Evolutionary conservation across 106 monocot genomes (phyloP).

Genomic region (Apostasia shenzhenica): DNA sequence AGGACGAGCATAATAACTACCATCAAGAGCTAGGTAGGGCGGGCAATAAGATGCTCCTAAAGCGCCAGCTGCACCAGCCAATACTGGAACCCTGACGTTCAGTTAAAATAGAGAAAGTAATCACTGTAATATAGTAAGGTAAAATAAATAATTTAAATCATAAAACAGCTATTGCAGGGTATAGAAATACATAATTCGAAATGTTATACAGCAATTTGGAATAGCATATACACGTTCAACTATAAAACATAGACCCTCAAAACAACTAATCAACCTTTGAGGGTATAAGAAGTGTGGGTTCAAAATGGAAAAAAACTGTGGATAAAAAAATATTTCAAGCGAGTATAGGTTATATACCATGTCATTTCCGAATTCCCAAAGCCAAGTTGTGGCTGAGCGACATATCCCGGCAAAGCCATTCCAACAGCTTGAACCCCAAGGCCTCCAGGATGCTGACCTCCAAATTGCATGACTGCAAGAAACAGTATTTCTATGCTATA

Average conservation of each 20-base stretch:
- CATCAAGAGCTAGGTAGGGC: slow-evolving; percentile 76
- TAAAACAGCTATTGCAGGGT: background rate
- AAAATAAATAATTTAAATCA: background rate
- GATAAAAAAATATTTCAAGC: background rate
- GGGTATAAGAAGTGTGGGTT: background rate
- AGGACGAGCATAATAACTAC: slow-evolving; percentile 46
- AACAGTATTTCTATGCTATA: background rate
- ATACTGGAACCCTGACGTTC: slow-evolving; percentile 56
- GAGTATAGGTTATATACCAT: slow-evolving; percentile 43
- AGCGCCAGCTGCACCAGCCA: slow-evolving; percentile 62
- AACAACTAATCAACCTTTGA: background rate
- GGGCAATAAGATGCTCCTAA: slow-evolving; percentile 62
- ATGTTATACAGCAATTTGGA: background rate
- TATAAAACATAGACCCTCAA: background rate
- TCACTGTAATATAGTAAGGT: background rate
- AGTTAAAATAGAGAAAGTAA: background rate
- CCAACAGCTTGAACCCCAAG: slow-evolving; percentile 82
- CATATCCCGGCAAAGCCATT: slow-evolving; percentile 96
- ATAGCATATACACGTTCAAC: background rate
- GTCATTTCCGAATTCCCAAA: slow-evolving; percentile 93
- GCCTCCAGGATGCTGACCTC: slow-evolving; percentile 73
- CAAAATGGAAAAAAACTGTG: background rate
- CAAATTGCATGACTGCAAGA: slow-evolving; percentile 81
- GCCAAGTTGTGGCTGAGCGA: slow-evolving; percentile 72
- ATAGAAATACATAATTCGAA: background rate